Base-by-base conservation (phyloP, 75 land plant species). In the Selaginella tamariscina region DNA sequence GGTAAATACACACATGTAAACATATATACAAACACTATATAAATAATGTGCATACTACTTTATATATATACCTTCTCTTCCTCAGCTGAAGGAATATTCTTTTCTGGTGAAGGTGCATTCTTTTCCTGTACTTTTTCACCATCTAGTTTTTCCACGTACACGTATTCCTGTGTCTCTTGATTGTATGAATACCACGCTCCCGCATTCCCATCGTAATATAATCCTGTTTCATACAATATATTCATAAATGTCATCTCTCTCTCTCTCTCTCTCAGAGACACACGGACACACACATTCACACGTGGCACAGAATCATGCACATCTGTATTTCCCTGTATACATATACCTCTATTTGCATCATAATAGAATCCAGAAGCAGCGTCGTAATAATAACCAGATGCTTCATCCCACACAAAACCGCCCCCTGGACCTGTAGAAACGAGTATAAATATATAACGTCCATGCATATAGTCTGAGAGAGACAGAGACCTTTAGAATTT, bases 381-480 rank as follows among this genome's bases (percentile, higher is more conserved):
- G 91, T 91, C 97, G 77, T 85, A 91, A 74, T 95, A 95, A 75
- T 95, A 95, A 9, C 99, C 99, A 72, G 99, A 95, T 56, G 96
- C 92, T 69, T 95, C 99, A 78, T 95, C 99, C 99, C 99, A 95
- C 26, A 95, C 89, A 86, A 89, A 95, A 2, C 99, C 99, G 66
- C 92, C 84, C 49, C 15, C 49, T 39, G 49, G 49, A 5, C 11
- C 49, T 39, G 49, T 15, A 39, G 49, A 5, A 39, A 24, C 99
- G 88, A 67, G 77, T 84, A 77, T 84, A 80, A 81, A 90, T 92
- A 85, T 90, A 95, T 91, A 89, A 74, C 49, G 68, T n/a, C n/a
- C n/a, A n/a, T 15, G 30, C 21, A 31, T 21, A 29, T 56, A 21
- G 24, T 9, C 15, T 28, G 21, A 27, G 15, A 57, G 2, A 60